A percentile compares a stretch with the other conserved stretches of the same genome.
phyloP scores from a whole-genome alignment of 257 asterid species.

The Penstemon davidsonii region DNA sequence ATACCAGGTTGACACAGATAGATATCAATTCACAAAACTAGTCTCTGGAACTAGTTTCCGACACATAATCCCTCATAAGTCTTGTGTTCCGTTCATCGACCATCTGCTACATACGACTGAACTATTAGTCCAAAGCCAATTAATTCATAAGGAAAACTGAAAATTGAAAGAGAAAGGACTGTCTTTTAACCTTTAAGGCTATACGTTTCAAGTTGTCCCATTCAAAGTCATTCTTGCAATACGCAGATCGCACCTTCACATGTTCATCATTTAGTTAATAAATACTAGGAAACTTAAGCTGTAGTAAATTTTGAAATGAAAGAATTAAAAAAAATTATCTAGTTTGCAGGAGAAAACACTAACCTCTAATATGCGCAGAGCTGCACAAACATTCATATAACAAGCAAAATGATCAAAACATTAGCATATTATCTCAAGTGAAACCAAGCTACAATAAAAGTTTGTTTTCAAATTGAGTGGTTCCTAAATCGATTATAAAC shows the following conservation, averaged over 20 bases:
- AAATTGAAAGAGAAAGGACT: background rate
- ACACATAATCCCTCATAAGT: slow-evolving; percentile 76
- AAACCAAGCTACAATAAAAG: too few species aligned
- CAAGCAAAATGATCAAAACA: background rate
- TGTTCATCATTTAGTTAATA: slow-evolving; percentile 14
- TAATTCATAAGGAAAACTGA: slow-evolving; percentile 2
- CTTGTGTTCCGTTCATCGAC: slow-evolving; percentile 68
- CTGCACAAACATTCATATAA: slow-evolving; percentile 36
- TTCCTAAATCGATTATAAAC: too few species aligned
- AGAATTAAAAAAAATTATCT: background rate
- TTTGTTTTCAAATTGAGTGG: too few species aligned
- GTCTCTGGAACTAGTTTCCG: slow-evolving; percentile 57
- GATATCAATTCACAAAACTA: slow-evolving; percentile 33
- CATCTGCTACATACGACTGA: slow-evolving; percentile 49
- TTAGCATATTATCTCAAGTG: background rate
- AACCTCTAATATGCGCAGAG: slow-evolving; percentile 84
- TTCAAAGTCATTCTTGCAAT: slow-evolving; percentile 77
- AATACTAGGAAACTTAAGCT: background rate
- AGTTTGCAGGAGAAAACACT: slow-evolving; percentile 23
- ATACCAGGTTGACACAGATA: too few species aligned
- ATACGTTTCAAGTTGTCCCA: slow-evolving; percentile 83
- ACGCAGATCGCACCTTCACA: slow-evolving; percentile 80
- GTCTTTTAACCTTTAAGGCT: slow-evolving; percentile 51
- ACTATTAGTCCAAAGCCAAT: background rate
- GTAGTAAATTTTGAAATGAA: background rate